Evolutionary conservation across 2,329 filamentous ascomycete genomes (phyloP), one percentile per base, ranked within the genome.

Genomic region (Aspergillus arachidicola): DNA sequence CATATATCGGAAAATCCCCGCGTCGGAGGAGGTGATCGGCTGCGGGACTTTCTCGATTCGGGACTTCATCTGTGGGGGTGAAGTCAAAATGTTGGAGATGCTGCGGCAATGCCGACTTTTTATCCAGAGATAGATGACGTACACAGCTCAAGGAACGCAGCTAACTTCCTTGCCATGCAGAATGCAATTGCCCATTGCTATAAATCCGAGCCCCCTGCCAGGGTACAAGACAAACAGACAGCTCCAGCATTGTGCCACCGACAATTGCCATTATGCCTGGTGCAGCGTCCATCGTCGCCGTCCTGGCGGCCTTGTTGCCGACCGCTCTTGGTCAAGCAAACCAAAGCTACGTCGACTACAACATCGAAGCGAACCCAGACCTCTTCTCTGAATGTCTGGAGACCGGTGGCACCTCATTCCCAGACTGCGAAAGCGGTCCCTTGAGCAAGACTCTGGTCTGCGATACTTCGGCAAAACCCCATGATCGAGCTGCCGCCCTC

Each of bases 361-460:
- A 62, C 12, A 61, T 57, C 6, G 63, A 73, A 34, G 54, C 72
- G 10, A 69, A 75, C 10, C 74, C 74, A 0, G 60, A 68, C 26
- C 67, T 75, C 46, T 67, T 67, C 56, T 55, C 65, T 5, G 64
- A 65, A 38, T 71, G 70, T 1, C 19, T 70, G 6, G 67, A 60
- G 4, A 67, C 54, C 3, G 65, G 75, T 32, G 59, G 70, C 19
- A 58, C 68, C 1, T 66, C 66, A 14, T 85, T 85, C 62, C 84
- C 85, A 1, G 83, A 86, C 65, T 86, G 84, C 66, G 69, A 70
- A 10, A 82, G 80, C 72, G 83, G 84, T 0, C 84, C 84, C 0
- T 71, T 86, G 48, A 81, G 76, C 55, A 79, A 80, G 38, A 83
- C 83, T 46, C 75, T 78, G 4, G 82, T 87, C 14, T 88, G 86